Evolutionary conservation across 2,329 filamentous ascomycete species (phyloP).

Genomic region (Bertia moriformis): DNA sequence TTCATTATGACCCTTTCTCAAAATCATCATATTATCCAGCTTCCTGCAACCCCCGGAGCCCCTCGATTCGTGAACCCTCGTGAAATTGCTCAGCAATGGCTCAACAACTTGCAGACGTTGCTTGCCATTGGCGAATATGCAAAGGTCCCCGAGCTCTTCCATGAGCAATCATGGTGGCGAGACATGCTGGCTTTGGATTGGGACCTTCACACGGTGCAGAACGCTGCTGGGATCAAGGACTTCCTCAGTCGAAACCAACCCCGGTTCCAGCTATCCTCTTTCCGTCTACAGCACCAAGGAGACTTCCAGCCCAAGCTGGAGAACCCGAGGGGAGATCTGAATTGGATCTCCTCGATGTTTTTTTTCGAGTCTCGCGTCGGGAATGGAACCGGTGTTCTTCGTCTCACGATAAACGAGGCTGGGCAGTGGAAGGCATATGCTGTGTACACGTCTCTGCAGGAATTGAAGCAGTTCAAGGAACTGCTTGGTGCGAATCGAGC

Average conservation of each 20-base stretch:
- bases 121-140: neutral
- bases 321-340: constrained; percentile 5
- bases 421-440: constrained; percentile 10
- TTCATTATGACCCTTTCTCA: too few species aligned
- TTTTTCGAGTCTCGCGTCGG: constrained; percentile 7
- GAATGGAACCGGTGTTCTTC: constrained; percentile 8
- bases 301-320: constrained; percentile 5
- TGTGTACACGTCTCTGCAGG: constrained; percentile 10
- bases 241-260: constrained; percentile 3
- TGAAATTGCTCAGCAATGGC: neutral
- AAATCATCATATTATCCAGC: neutral
- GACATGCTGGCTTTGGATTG: constrained; percentile 12
- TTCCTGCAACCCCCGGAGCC: neutral
- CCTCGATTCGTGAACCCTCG: neutral
- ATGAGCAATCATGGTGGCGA: constrained; percentile 12
- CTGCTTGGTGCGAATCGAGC: constrained; percentile 2
- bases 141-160: constrained; percentile 7
- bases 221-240: constrained; percentile 6
- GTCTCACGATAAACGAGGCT: constrained; percentile 5
- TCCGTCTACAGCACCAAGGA: constrained; percentile 3
- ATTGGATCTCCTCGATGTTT: constrained; percentile 7
- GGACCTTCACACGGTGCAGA: constrained; percentile 12
- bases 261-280: constrained; percentile 2
- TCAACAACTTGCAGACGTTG: neutral
- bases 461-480: constrained; percentile 7